Evolutionary conservation across 2,329 filamentous ascomycete genomes (phyloP).

Genomic region (Pseudogymnoascus sp.): DNA sequence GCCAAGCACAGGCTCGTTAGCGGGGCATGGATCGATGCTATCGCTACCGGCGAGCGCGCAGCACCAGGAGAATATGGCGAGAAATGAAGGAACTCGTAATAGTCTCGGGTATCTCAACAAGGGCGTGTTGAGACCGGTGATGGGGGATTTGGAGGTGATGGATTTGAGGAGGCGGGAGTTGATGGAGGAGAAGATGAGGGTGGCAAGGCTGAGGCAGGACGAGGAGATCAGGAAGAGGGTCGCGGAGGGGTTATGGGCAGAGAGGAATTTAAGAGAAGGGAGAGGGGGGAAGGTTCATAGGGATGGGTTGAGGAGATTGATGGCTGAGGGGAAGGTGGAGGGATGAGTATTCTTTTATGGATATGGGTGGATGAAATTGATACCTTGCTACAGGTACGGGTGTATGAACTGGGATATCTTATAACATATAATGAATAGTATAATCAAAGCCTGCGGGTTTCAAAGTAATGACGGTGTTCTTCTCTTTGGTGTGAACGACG

Average conservation of each 20-base stretch:
- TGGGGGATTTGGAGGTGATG: constrained; percentile 5
- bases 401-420: background rate
- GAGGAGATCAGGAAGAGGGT: constrained; percentile 2
- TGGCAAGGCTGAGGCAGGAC: constrained; percentile 26
- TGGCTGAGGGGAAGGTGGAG: constrained; percentile 9
- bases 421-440: constrained; percentile 2
- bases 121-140: background rate
- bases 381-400: background rate
- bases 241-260: background rate
- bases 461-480: too few species aligned
- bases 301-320: constrained; percentile 3
- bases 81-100: background rate
- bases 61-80: background rate
- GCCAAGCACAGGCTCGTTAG: background rate
- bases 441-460: background rate
- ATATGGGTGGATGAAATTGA: background rate
- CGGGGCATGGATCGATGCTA: background rate
- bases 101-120: background rate
- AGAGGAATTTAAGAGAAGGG: background rate
- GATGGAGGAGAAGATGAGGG: constrained; percentile 6
- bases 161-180: constrained; percentile 1
- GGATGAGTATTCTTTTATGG: background rate
- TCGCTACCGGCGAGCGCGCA: background rate
- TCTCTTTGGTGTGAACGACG: too few species aligned
- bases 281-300: constrained; percentile 11